These are phyloP conservation scores for Proliferodiscus dingleyae DNA, from an alignment of 2,329 filamentous ascomycete species.

Conservation along the genomic window DNA sequence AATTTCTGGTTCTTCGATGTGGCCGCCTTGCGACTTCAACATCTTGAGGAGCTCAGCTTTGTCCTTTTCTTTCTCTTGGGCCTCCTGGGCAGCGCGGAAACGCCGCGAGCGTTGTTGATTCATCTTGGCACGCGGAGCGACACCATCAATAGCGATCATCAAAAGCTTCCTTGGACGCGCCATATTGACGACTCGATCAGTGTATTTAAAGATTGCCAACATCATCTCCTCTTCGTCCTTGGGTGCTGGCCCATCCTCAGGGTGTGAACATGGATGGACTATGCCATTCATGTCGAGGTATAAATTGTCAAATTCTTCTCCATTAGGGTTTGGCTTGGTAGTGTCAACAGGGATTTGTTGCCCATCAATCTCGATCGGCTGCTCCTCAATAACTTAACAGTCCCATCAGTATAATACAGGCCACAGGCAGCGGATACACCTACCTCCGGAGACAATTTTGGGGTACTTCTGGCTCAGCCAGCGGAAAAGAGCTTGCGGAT, in stretches of 20 bases:
- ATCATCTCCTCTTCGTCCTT: slow-evolving; percentile 99
- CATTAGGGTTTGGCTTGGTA: slow-evolving; percentile 85
- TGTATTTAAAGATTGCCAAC: slow-evolving; percentile 96
- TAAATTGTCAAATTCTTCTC: slow-evolving; percentile 95
- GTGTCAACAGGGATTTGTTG: slow-evolving; percentile 79
- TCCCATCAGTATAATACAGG: slow-evolving; percentile 65
- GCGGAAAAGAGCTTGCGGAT: slow-evolving; percentile 49
- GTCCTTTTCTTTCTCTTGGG: slow-evolving; percentile 87
- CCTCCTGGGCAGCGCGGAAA: slow-evolving; percentile 91
- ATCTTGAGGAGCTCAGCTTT: slow-evolving; percentile 84
- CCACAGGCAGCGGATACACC: neutral
- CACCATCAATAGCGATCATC: slow-evolving; percentile 97
- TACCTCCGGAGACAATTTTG: slow-evolving; percentile 64
- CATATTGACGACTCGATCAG: slow-evolving; percentile 98
- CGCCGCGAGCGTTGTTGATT: slow-evolving; percentile 96
- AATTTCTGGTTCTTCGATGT: slow-evolving; percentile 55
- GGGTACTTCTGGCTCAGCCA: slow-evolving; percentile 98
- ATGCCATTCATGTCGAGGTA: slow-evolving; percentile 99
- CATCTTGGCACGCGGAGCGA: slow-evolving; percentile 98
- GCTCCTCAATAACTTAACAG: slow-evolving; percentile 87
- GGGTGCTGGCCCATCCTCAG: slow-evolving; percentile 85
- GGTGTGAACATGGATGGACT: slow-evolving; percentile 96
- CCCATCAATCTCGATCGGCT: slow-evolving; percentile 77
- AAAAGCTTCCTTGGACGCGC: slow-evolving; percentile 91
- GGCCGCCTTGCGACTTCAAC: slow-evolving; percentile 69